phyloP scores from a whole-genome alignment of 2,329 filamentous ascomycete species.

The Rhinocladiella similis region DNA sequence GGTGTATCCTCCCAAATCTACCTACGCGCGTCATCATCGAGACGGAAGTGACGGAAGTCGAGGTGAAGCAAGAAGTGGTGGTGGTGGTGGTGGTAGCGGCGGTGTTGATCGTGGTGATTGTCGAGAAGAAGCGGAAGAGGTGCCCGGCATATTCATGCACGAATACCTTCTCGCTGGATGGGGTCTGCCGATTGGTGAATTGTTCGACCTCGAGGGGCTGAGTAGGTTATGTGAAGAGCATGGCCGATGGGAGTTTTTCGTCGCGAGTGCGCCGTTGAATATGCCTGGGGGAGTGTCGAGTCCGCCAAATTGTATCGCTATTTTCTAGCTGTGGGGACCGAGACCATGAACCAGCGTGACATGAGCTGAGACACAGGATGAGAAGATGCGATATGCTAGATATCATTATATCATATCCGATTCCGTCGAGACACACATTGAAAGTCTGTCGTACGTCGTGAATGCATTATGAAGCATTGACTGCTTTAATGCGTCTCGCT shows the following conservation, averaged over 20 bases:
- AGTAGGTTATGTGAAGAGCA: constrained; percentile 35
- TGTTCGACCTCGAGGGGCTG: constrained; percentile 42
- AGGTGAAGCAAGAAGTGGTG: background rate
- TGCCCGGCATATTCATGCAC: constrained; percentile 21
- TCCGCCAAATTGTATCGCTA: constrained; percentile 29
- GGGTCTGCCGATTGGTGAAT: constrained; percentile 33
- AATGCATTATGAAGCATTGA: too few species aligned
- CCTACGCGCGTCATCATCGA: too few species aligned
- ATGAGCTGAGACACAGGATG: too few species aligned
- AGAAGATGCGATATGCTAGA: too few species aligned
- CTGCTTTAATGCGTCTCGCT: too few species aligned
- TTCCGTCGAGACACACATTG: too few species aligned
- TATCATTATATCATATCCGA: too few species aligned
- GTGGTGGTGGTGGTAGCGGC: background rate
- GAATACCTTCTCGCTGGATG: constrained; percentile 31
- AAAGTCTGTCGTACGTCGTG: too few species aligned
- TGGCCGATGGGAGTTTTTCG: constrained; percentile 48
- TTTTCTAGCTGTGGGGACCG: constrained; percentile 19
- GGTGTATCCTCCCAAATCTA: constrained; percentile 44
- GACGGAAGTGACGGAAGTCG: too few species aligned
- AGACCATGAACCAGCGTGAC: background rate
- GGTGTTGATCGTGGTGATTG: background rate
- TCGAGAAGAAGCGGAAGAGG: constrained; percentile 2
- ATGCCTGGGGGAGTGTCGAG: constrained; percentile 29
- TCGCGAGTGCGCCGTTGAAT: constrained; percentile 39